A percentile compares a stretch with the other conserved stretches of the same genome.
phyloP scores from a whole-genome alignment of 495 filamentous ascomycete genomes.

The Antarctomyces pellizariae region DNA sequence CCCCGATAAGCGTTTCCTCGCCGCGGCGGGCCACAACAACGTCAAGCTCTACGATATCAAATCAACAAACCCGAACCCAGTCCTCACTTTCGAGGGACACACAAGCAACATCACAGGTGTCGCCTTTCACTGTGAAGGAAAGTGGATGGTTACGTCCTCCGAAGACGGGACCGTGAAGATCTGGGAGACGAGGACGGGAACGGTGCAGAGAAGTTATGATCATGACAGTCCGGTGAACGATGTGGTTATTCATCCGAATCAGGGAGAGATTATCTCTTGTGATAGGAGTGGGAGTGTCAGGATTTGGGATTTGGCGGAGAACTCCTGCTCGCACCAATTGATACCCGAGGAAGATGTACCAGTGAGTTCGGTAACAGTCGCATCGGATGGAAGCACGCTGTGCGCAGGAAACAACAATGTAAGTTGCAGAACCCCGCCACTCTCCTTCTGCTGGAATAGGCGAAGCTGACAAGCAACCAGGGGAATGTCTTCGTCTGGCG shows the following conservation, averaged over 20 bases:
- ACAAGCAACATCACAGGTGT: conserved; percentile 89
- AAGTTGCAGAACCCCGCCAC: conserved; percentile 14
- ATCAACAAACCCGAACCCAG: conserved; percentile 76
- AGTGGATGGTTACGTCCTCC: conserved; percentile 99
- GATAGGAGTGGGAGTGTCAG: conserved; percentile 83
- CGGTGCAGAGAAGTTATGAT: conserved; percentile 74
- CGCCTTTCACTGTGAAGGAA: conserved; percentile 92
- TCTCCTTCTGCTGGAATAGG: conserved; percentile 1
- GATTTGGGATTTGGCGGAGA: conserved; percentile 92
- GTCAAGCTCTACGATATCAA: conserved; percentile 97
- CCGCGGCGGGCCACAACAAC: conserved; percentile 80
- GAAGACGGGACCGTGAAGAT: conserved; percentile 97
- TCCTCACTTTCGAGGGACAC: conserved; percentile 86
- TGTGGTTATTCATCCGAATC: conserved; percentile 93
- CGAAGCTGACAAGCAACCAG: conserved; percentile 19
- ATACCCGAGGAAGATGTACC: conserved; percentile 91
- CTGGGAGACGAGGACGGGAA: conserved; percentile 83
- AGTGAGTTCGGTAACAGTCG: conserved; percentile 83
- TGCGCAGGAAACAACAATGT: conserved; percentile 88
- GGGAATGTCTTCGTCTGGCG: conserved; percentile 95
- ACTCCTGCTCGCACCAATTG: conserved; percentile 86
- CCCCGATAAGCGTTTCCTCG: conserved; percentile 87
- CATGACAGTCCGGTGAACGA: conserved; percentile 82
- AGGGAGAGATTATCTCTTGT: conserved; percentile 90
- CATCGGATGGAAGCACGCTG: conserved; percentile 81